These are phyloP conservation scores for Saccharomycopsis phalli DNA, from an alignment of 1,139 yeast species.

Conservation along the genomic window DNA sequence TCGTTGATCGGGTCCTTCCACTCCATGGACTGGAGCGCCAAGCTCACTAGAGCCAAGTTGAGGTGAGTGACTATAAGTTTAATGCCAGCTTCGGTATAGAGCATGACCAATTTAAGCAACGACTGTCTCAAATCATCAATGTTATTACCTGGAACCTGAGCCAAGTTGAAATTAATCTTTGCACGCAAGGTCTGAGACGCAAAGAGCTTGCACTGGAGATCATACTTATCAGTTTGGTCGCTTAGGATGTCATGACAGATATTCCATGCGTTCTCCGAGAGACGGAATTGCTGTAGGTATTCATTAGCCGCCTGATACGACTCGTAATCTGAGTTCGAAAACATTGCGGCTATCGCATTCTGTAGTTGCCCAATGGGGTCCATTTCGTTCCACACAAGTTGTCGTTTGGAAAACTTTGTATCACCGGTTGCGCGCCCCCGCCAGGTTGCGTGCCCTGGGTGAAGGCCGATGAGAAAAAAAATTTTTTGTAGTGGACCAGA, in stretches of 20 bases:
- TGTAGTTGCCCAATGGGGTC: constrained; percentile 15
- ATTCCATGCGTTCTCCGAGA: constrained; percentile 66
- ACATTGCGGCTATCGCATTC: constrained; percentile 53
- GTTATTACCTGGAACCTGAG: constrained; percentile 56
- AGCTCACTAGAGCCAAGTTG: constrained; percentile 70
- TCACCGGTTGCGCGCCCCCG: no score
- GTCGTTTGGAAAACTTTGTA: no score
- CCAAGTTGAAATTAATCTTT: constrained; percentile 74
- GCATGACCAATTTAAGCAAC: constrained; percentile 45
- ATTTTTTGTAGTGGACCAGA: not conserved
- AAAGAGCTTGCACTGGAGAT: constrained; percentile 59
- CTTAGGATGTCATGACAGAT: constrained; percentile 29
- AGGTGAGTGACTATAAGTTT: constrained; percentile 70
- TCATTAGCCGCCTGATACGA: constrained; percentile 54
- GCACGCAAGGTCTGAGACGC: constrained; percentile 87
- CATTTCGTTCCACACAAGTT: no score
- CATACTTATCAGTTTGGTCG: constrained; percentile 21
- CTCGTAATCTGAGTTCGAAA: constrained; percentile 41
- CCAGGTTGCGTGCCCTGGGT: no score
- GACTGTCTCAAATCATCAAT: constrained; percentile 52
- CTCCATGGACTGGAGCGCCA: constrained; percentile 63
- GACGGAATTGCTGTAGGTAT: constrained; percentile 73
- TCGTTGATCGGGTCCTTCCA: constrained; percentile 75
- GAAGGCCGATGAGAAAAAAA: not conserved
- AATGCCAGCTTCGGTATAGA: constrained; percentile 36